Percentiles rank a stretch among this genome's conserved stretches.
phyloP scores from a whole-genome alignment of 352 stramenopile species.

The Plasmopara halstedii region DNA sequence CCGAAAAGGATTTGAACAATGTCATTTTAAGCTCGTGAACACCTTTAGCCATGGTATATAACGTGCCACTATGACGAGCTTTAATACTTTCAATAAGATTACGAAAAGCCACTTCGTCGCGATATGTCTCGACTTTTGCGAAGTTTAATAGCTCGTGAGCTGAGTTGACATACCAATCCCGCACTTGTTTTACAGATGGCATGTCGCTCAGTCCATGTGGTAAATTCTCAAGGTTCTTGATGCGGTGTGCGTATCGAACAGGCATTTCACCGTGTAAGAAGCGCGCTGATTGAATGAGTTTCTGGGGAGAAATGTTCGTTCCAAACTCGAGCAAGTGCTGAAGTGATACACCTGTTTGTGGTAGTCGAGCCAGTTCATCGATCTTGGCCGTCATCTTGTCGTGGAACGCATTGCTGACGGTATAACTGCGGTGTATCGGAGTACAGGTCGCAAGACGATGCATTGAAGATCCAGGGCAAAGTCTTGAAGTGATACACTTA shows the following conservation, averaged over 20 bases:
- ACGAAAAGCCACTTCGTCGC: slow-evolving; percentile 90
- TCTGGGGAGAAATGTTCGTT: slow-evolving; percentile 67
- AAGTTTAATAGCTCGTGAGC: slow-evolving; percentile 92
- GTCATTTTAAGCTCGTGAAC: slow-evolving; percentile 96
- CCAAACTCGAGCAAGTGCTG: slow-evolving; percentile 87
- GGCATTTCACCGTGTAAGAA: slow-evolving; percentile 98
- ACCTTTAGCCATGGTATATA: slow-evolving; percentile 99
- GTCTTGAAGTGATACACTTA: too few species aligned
- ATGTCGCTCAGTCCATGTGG: slow-evolving; percentile 93
- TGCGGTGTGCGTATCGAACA: slow-evolving; percentile 95
- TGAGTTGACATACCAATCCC: slow-evolving; percentile 96
- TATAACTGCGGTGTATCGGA: too few species aligned
- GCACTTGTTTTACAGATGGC: slow-evolving; percentile 91
- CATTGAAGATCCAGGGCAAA: too few species aligned
- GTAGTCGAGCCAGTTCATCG: slow-evolving; percentile 55
- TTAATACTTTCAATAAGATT: slow-evolving; percentile 96
- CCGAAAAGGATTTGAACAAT: slow-evolving; percentile 63
- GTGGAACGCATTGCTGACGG: slow-evolving; percentile 6
- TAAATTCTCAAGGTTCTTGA: slow-evolving; percentile 93
- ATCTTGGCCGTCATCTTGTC: slow-evolving; percentile 61
- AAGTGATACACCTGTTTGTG: slow-evolving; percentile 82
- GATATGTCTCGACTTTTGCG: slow-evolving; percentile 70
- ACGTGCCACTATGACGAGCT: slow-evolving; percentile 93
- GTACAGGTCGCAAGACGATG: too few species aligned
- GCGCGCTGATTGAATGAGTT: slow-evolving; percentile 88